A percentile compares a stretch with the other conserved stretches of the same genome.
Evolutionary conservation across 2,329 filamentous ascomycete genomes (phyloP).

Genomic region (Eutypa lata): DNA sequence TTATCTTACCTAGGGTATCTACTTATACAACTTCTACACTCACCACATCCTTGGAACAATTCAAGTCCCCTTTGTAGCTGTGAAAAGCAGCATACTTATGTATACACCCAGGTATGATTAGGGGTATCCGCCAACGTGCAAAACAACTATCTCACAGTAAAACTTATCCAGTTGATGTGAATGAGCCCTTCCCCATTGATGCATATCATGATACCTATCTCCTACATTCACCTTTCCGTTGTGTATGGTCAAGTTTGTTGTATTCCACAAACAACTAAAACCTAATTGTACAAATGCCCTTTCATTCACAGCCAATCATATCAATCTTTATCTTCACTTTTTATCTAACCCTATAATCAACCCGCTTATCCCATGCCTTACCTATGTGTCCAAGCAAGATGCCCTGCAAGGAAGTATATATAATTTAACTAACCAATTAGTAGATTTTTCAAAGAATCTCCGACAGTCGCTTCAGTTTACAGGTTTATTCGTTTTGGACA

Average conservation of each 20-base stretch:
- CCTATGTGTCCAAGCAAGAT: background rate
- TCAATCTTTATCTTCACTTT: background rate
- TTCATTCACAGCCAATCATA: background rate
- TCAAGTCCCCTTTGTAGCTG: too few relatives aligned
- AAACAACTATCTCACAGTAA: too few relatives aligned
- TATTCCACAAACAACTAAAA: too few relatives aligned
- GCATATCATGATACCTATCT: too few relatives aligned
- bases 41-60: background rate
- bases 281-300: too few relatives aligned
- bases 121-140: too few relatives aligned
- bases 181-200: too few relatives aligned
- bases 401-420: background rate
- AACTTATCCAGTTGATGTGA: too few relatives aligned
- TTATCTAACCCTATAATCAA: background rate
- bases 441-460: constrained; percentile 14
- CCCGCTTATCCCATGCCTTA: background rate
- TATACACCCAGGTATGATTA: too few relatives aligned
- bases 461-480: constrained; percentile 9
- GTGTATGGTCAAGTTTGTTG: too few relatives aligned
- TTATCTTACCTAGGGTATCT: background rate
- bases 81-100: too few relatives aligned
- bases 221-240: too few relatives aligned
- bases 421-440: constrained; percentile 12
- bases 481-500: constrained; percentile 27
- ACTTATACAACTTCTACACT: background rate